Base-by-base conservation (phyloP, 1,284 basidiomycete species). In the Lignosus rhinocerotis region DNA sequence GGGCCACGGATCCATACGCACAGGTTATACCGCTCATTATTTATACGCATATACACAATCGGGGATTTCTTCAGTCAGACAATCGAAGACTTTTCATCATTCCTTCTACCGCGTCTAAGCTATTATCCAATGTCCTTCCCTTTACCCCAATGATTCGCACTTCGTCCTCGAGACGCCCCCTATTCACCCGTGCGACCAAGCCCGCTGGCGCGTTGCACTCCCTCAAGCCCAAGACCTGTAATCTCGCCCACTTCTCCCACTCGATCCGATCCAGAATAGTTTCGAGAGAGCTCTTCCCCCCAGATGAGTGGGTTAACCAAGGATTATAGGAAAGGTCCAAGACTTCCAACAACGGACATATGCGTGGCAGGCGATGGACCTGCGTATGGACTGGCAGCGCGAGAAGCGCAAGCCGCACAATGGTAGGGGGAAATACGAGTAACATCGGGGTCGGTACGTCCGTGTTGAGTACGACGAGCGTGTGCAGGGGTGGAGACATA, bases 251-350 rank as follows among this genome's bases (percentile, higher is more conserved):
- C 31, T 79, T 75, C 17, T 60, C 61, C 88, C 86, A 89, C 50
- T 80, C 76, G 5, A 88, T 71, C 38, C 79, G 76, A 38, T 80
- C 78, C 19, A 88, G 65, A 14, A 75, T 72, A 47, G 72, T 70
- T 33, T 72, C 65, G 9, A 72, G 75, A 14, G 66, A 70, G 6
- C 67, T 62, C 12, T 65, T 55, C 19, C 69, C 53, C 2, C 57
- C 55, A 4, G 59, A 55, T 14, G 55, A 57, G 3, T 63, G 43
- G 30, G 60, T 59, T 32, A 90, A 71, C 88, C 88, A 90, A 1
- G 59, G 54, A 62, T 90, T 90, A 67, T 80, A 87, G 0, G 88
- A 90, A 30, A 90, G 69, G 67, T 90, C 88, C 41, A 90, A 70
- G 21, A 85, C 66, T 33, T 79, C 74, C n/a, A 90, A 70, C 21